Conservation (phyloP, 768 basidiomycete genomes). For the Suillus weaverae region DNA sequence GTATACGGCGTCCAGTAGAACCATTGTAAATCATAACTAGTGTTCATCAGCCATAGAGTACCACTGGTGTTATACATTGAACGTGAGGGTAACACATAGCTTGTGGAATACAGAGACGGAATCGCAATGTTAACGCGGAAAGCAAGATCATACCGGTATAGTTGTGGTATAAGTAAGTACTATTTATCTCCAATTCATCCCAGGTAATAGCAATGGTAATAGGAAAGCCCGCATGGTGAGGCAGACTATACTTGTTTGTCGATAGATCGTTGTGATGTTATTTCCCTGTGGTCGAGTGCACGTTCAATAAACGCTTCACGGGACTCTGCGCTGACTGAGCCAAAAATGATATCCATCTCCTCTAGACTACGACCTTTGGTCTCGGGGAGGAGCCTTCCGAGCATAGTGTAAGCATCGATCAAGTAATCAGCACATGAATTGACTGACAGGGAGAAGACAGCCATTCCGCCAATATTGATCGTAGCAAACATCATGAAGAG, state of each 20-base stretch:
- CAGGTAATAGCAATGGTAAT: background rate
- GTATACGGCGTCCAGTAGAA: conserved; percentile 51
- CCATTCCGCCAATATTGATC: conserved; percentile 73
- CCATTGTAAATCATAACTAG: background rate
- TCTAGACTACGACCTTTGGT: conserved; percentile 58
- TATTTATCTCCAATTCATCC: background rate
- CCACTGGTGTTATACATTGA: conserved; percentile 1
- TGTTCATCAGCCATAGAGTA: background rate
- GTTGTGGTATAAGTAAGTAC: background rate
- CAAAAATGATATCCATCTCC: conserved; percentile 60
- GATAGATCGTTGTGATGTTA: conserved; percentile 5
- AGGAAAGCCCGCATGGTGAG: background rate
- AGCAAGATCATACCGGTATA: background rate
- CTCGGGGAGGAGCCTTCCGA: conserved; percentile 54
- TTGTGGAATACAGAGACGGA: background rate
- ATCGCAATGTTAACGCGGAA: background rate
- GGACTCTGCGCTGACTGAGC: conserved; percentile 53
- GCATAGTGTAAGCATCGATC: background rate
- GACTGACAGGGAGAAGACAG: conserved; percentile 60
- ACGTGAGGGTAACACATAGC: background rate
- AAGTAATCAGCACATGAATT: background rate
- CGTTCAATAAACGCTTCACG: conserved; percentile 53
- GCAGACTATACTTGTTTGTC: conserved; percentile 11
- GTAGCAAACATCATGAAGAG: conserved; percentile 77
- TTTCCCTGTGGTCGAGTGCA: conserved; percentile 16